These are phyloP conservation scores for Fusarium mangiferae DNA, from an alignment of 2,329 filamentous ascomycete genomes.

Conservation along the genomic window DNA sequence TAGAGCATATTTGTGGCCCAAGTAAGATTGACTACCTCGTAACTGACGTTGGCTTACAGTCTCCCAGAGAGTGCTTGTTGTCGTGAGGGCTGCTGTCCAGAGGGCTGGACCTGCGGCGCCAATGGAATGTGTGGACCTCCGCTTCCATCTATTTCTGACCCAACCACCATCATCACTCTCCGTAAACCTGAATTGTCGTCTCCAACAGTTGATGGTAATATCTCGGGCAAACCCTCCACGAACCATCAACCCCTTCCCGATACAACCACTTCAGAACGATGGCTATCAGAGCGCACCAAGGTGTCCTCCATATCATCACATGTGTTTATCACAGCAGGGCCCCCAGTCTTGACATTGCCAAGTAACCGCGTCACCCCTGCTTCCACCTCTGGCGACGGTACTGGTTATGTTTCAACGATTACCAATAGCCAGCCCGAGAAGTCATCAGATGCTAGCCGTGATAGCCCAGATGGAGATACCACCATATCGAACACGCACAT, in stretches of 20 bases:
- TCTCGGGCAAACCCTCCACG: accelerated
- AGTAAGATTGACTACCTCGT: neutral
- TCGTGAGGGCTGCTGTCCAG: neutral
- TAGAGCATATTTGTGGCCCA: neutral
- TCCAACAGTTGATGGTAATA: accelerated
- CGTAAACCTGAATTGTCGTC: neutral
- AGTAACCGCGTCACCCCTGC: neutral
- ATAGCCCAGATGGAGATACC: accelerated
- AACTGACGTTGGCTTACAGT: neutral
- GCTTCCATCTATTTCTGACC: neutral
- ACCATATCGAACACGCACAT: neutral
- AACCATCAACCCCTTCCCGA: accelerated
- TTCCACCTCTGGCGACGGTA: neutral
- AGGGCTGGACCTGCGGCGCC: neutral
- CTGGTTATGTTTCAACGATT: too few relatives aligned
- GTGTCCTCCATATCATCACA: neutral
- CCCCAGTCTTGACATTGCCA: neutral
- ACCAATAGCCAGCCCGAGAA: too few relatives aligned
- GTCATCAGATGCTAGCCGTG: neutral
- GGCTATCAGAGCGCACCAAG: neutral
- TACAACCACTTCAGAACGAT: accelerated
- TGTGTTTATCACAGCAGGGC: neutral
- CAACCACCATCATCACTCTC: neutral
- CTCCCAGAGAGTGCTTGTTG: neutral
- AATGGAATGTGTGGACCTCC: neutral